Evolutionary conservation across 257 asterid species (phyloP).

Genomic region (Leptodermis oblonga): DNA sequence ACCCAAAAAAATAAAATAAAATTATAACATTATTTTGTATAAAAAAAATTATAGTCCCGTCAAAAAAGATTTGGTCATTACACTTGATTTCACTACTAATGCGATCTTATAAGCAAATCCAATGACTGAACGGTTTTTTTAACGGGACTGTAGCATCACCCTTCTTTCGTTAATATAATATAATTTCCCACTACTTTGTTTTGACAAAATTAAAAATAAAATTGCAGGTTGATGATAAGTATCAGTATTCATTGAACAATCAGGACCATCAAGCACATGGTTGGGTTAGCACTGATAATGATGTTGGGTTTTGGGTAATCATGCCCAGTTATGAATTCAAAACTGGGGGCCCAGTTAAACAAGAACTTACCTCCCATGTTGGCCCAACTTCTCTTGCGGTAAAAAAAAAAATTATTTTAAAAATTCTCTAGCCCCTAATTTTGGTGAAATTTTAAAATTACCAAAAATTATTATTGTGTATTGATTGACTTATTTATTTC

Average conservation of each 20-base stretch:
- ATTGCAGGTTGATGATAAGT: slow-evolving; percentile 40
- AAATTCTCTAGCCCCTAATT: no score
- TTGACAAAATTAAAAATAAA: not conserved
- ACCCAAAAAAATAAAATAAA: no score
- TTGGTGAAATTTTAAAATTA: no score
- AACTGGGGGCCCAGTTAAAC: slow-evolving; percentile 34
- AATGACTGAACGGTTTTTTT: no score
- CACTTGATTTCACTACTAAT: no score
- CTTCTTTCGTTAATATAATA: no score
- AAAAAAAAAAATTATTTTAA: not conserved
- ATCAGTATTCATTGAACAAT: slow-evolving; percentile 25
- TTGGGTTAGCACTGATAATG: slow-evolving; percentile 24
- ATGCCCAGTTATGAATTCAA: slow-evolving; percentile 32
- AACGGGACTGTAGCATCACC: no score
- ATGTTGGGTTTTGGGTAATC: slow-evolving; percentile 36
- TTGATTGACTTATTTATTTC: not conserved
- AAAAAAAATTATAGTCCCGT: no score
- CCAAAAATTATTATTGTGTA: no score
- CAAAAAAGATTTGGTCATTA: no score
- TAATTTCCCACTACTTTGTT: not conserved
- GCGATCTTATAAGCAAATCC: no score
- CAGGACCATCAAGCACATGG: slow-evolving; percentile 31
- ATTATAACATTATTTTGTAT: no score
- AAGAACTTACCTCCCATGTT: slow-evolving; percentile 41
- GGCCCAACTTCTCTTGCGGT: slow-evolving; percentile 33